Evolutionary conservation across 345 rosid species (phyloP).

Genomic region (Syzygium aromaticum): DNA sequence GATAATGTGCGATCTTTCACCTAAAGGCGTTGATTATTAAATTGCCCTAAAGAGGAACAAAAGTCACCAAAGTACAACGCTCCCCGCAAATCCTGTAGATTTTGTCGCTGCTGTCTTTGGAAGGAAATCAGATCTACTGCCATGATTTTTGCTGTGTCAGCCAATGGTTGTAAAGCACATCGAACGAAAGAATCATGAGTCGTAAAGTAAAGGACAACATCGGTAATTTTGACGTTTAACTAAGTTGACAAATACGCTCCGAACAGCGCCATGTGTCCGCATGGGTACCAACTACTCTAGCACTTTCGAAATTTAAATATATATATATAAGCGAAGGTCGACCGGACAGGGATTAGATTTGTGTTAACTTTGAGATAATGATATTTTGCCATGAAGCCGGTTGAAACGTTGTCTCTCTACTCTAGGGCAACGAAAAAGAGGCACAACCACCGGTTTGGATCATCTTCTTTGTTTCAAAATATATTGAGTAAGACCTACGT

Average conservation of each 20-base stretch:
- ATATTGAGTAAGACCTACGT: not conserved
- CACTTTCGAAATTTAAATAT: not conserved
- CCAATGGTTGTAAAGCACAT: not conserved
- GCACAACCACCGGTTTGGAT: not conserved
- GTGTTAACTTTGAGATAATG: not conserved
- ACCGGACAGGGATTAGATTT: not conserved
- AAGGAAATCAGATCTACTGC: not conserved
- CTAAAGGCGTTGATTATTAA: not conserved
- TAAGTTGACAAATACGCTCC: not conserved
- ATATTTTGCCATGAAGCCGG: not conserved
- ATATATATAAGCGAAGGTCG: not conserved
- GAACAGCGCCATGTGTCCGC: not conserved
- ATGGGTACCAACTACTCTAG: not conserved
- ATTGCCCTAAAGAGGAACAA: not conserved
- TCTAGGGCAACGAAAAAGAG: not conserved
- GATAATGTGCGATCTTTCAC: not conserved
- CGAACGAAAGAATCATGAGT: not conserved
- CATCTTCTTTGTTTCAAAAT: not conserved
- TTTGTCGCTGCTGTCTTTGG: not conserved
- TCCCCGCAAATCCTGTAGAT: not conserved
- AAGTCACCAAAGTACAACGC: not conserved
- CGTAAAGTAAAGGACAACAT: not conserved
- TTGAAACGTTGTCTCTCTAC: not conserved
- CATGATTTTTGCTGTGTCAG: not conserved
- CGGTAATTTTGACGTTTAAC: not conserved